Base-by-base conservation (phyloP, 768 basidiomycete species). In the Hypholoma sublateritium region DNA sequence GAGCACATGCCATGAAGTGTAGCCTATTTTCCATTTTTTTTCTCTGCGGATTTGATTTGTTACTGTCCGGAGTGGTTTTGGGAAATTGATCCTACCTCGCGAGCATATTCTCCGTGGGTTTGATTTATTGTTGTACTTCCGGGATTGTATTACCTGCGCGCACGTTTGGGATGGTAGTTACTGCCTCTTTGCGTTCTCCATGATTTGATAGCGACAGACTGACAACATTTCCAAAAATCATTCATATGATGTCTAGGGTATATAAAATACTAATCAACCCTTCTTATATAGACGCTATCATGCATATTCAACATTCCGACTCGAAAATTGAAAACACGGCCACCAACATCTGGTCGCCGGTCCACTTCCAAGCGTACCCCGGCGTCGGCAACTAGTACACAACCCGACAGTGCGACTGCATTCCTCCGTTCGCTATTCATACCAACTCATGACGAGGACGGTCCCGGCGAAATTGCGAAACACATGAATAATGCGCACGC, bases 281-380 rank as follows among this genome's bases (percentile, higher is more conserved):
- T 22, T 47, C 17, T 47, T 52, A 58, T 59, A 45, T 66, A 90
- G 88, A 83, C 80, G 13, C 70, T 91, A 25, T 75, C 79, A 36
- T 76, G 77, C 19, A 67, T 89, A 13, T 87, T 91, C 66, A 83
- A 86, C 22, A 71, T 82, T 52, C 65, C 77, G 19, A 78, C 83
- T 0, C 85, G 86, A 58, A 85, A 79, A 66, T 64, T 84, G 56
- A 87, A 79, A 67, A 74, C 84, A 56, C 65, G 67, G 5, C 42
- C 59, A 32, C 44, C 54, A 43, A 55, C 28, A 32, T 32, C 59
- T 25, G 42, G 13, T 28, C n/a, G 22, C 8, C 8, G 3, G n/a
- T 16, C 17, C 9, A 28, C 9, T 8, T 47, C 14, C 12, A 28
- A 11, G 14, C 8, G 46, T 22, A 12, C 22, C 1, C 14, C 46